Evolutionary conservation across 352 stramenopile species (phyloP), one percentile per base, ranked within the genome.

Genomic region (Phytophthora parvispora): DNA sequence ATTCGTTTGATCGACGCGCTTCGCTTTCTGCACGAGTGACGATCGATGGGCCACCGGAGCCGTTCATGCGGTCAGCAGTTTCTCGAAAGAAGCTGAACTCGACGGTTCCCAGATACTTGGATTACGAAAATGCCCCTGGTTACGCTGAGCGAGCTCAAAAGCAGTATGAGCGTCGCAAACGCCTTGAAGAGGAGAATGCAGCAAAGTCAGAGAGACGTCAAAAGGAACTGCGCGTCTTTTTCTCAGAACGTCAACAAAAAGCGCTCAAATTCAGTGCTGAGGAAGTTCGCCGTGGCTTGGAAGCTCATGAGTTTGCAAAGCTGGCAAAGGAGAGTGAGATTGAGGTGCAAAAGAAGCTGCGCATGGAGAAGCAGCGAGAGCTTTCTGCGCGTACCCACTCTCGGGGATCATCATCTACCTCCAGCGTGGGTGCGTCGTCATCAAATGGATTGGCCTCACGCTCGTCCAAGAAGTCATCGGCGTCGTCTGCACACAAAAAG

Each of bases 141-240:
- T 94, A 86, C 55, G 63, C 66, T 28, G 72, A 80, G 27, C 79
- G 85, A 58, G 75, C 82, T 15, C 81, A 85, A 31, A 54, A 76
- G 64, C 86, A 94, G 59, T 57, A 86, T 16, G 83, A 94, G 38
- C 86, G 86, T 20, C 84, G 86, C 20, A 89, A 81, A 54, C 83
- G 84, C 13, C 69, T 94, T n/a, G 84, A 94, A 58, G 71, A 87
- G 49, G 72, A 74, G 22, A 94, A 92, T 53, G 61, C 83, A 16
- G 48, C 71, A 15, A 90, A 87, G 48, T 92, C 86, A 4, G 73
- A 85, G 15, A 78, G 86, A 51, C 82, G 86, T 10, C 82, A 91
- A 53, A 71, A 72, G 24, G 78, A 89, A 18, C 51, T 94, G 31
- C 75, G 78, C 7, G 60, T 70, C 18, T 79, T 84, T 55, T 83